Conservation (phyloP, 768 basidiomycete species). For the Amylocystis lapponica region DNA sequence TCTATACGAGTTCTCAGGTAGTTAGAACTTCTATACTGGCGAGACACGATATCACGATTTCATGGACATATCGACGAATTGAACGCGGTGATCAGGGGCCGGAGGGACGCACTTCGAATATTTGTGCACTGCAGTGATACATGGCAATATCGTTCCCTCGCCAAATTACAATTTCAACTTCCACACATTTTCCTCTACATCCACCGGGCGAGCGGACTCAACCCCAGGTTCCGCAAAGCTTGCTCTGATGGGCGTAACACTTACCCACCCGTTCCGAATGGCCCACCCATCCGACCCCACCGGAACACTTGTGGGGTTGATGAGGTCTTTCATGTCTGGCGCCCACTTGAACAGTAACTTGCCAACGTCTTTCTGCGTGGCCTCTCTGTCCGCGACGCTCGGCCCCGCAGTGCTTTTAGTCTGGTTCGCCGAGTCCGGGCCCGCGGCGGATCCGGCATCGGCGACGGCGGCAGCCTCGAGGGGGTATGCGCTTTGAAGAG, state of each 20-base stretch:
- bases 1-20: too few species aligned
- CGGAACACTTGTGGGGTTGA: conserved; percentile 62
- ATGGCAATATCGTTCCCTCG: too few species aligned
- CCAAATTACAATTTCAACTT: conserved; percentile 49
- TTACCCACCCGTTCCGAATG: conserved; percentile 59
- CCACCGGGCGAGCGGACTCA: conserved; percentile 16
- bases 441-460: conserved; percentile 30
- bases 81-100: too few species aligned
- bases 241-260: conserved; percentile 74
- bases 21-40: too few species aligned
- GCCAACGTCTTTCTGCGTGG: conserved; percentile 18
- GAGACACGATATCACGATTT: too few species aligned
- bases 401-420: conserved; percentile 11
- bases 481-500: conserved; percentile 54
- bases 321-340: conserved; percentile 63
- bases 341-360: conserved; percentile 69
- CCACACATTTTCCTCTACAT: conserved; percentile 42
- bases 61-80: too few species aligned
- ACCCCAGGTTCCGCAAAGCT: conserved; percentile 62
- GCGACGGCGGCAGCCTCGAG: conserved; percentile 12
- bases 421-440: conserved; percentile 35
- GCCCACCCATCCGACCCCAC: conserved; percentile 83
- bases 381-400: conserved; percentile 5
- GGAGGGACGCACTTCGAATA: too few species aligned
- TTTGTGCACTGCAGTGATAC: too few species aligned